Percentiles rank a stretch among this genome's conserved stretches.
Conservation (phyloP, 2,329 filamentous ascomycete genomes). For the Rhynchosporium graminicola region DNA sequence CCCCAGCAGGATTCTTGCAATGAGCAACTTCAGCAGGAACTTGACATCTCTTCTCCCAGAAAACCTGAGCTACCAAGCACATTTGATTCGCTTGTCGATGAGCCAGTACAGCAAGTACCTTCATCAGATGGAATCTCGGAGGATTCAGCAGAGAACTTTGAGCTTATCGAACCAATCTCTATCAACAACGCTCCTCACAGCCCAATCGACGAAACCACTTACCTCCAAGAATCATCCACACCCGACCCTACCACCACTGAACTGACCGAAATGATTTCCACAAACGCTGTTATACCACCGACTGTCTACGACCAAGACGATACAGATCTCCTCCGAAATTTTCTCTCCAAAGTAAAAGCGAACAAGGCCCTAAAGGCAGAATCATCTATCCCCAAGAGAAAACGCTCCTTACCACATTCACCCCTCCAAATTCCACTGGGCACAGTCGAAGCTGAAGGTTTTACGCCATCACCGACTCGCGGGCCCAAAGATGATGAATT, state of each 20-base stretch:
- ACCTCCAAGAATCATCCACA: slow-evolving; percentile 20
- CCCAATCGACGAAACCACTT: slow-evolving; percentile 13
- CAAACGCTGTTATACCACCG: slow-evolving; percentile 16
- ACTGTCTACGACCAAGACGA: slow-evolving; percentile 37
- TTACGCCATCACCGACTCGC: slow-evolving; percentile 28
- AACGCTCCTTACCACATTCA: slow-evolving; percentile 39
- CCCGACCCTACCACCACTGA: slow-evolving; percentile 23
- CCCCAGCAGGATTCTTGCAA: background rate
- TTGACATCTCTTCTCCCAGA: background rate
- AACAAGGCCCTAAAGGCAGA: slow-evolving; percentile 41
- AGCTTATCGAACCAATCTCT: slow-evolving; percentile 24
- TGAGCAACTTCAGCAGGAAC: slow-evolving; percentile 4
- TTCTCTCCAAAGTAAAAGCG: slow-evolving; percentile 42
- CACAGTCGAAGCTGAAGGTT: slow-evolving; percentile 19
- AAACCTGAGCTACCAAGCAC: no score
- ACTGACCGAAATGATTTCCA: slow-evolving; percentile 22
- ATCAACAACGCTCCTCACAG: slow-evolving; percentile 14
- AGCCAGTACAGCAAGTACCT: background rate
- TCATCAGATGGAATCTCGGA: slow-evolving; percentile 15
- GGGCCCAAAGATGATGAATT: slow-evolving; percentile 29
- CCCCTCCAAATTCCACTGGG: slow-evolving; percentile 38
- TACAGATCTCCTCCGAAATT: slow-evolving; percentile 42
- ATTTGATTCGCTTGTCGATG: background rate
- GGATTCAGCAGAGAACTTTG: slow-evolving; percentile 19
- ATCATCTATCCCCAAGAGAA: slow-evolving; percentile 32